Percentiles rank a stretch among this genome's conserved stretches.
These are phyloP conservation scores for Rhypophila decipiens DNA, from an alignment of 495 filamentous ascomycete species.

Conservation along the genomic window DNA sequence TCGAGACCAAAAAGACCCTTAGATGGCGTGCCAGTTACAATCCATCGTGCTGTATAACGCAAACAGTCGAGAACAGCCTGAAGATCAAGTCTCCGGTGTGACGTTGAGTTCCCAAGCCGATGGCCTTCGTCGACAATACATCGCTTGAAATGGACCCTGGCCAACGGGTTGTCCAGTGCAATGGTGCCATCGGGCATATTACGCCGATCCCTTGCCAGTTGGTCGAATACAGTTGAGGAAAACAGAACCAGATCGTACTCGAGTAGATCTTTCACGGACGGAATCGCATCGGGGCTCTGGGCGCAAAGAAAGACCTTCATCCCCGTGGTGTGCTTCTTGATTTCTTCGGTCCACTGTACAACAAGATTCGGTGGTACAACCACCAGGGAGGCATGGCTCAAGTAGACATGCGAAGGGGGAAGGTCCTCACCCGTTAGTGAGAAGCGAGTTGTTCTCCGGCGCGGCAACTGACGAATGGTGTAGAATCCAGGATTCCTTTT, in stretches of 20 bases:
- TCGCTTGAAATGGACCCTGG: conserved; percentile 71
- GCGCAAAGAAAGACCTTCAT: conserved; percentile 58
- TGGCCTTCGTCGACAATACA: conserved; percentile 93
- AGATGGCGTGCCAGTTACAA: conserved; percentile 87
- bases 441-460: conserved; percentile 25
- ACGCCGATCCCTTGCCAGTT: conserved; percentile 45
- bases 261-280: conserved; percentile 51
- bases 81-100: conserved; percentile 55
- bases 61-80: conserved; percentile 61
- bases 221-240: conserved; percentile 65
- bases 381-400: conserved; percentile 64
- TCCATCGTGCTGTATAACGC: conserved; percentile 70
- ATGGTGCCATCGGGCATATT: conserved; percentile 2
- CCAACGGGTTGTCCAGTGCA: conserved; percentile 43
- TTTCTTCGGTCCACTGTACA: conserved; percentile 63
- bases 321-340: conserved; percentile 60
- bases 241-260: conserved; percentile 76
- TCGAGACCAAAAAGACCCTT: conserved; percentile 68
- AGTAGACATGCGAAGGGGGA: conserved; percentile 41
- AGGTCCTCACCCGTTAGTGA: conserved; percentile 23
- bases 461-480: conserved; percentile 40
- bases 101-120: conserved; percentile 55
- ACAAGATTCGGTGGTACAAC: conserved; percentile 64
- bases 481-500: conserved; percentile 49
- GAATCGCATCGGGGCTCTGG: conserved; percentile 47